phyloP scores from a whole-genome alignment of 1,284 basidiomycete species.

The Chiua sp. region DNA sequence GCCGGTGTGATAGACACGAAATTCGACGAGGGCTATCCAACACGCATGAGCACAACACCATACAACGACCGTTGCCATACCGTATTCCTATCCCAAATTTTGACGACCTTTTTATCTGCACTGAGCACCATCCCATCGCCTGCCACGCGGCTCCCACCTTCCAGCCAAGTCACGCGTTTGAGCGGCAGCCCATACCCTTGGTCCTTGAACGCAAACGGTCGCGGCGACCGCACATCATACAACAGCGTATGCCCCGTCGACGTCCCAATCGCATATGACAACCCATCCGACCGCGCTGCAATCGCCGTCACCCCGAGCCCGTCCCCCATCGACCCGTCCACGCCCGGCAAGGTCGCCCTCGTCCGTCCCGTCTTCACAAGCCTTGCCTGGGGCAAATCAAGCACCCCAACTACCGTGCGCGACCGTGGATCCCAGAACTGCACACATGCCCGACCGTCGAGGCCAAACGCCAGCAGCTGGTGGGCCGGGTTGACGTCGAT shows the following conservation, averaged over 20 bases:
- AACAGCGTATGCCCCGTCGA: slow-evolving; percentile 94
- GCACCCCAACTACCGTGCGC: slow-evolving; percentile 74
- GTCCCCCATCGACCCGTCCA: slow-evolving; percentile 42
- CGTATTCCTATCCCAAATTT: slow-evolving; percentile 90
- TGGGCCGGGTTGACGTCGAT: slow-evolving; percentile 96
- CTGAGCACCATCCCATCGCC: slow-evolving; percentile 89
- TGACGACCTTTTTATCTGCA: slow-evolving; percentile 94
- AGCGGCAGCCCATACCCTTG: slow-evolving; percentile 97
- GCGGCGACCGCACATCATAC: slow-evolving; percentile 91
- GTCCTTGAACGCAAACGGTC: slow-evolving; percentile 90
- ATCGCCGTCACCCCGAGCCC: slow-evolving; percentile 84
- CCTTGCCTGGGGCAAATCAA: slow-evolving; percentile 76
- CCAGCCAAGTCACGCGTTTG: slow-evolving; percentile 89
- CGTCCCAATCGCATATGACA: slow-evolving; percentile 94
- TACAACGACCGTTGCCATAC: slow-evolving; percentile 49
- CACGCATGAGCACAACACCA: slow-evolving; percentile 8
- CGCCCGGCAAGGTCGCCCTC: slow-evolving; percentile 44
- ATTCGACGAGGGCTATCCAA: slow-evolving; percentile 79
- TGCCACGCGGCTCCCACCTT: slow-evolving; percentile 82
- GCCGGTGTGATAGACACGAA: slow-evolving; percentile 94
- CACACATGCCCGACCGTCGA: slow-evolving; percentile 84
- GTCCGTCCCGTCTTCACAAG: slow-evolving; percentile 52
- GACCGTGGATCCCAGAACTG: slow-evolving; percentile 98
- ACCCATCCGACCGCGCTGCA: slow-evolving; percentile 83
- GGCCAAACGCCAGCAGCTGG: slow-evolving; percentile 89